Conservation (phyloP, 768 basidiomycete species). For the Amanita polypyramis region DNA sequence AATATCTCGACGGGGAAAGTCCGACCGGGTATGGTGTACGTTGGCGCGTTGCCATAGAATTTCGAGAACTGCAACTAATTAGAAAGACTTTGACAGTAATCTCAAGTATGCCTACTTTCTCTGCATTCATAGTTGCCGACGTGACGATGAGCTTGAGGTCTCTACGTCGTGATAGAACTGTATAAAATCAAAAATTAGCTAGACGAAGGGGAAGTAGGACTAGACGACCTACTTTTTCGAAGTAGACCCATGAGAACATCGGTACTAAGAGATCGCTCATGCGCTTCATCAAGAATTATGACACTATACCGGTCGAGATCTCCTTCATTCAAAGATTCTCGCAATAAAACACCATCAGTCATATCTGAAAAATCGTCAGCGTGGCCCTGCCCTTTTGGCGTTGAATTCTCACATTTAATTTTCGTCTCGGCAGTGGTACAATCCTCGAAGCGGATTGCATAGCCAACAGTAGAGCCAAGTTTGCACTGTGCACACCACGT, state of each 20-base stretch:
- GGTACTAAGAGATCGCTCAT: constrained; percentile 94
- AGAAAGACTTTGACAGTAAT: not conserved
- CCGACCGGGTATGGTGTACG: constrained; percentile 82
- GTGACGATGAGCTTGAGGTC: constrained; percentile 97
- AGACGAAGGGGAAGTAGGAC: not conserved
- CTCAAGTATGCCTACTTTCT: constrained; percentile 55
- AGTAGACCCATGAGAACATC: constrained; percentile 97
- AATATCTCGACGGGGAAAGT: constrained; percentile 97
- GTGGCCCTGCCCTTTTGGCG: not conserved
- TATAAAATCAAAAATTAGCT: not conserved
- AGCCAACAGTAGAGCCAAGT: constrained; percentile 85
- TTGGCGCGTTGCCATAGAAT: constrained; percentile 93
- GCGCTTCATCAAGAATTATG: constrained; percentile 98
- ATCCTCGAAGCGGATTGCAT: constrained; percentile 98
- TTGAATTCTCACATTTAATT: constrained; percentile 72
- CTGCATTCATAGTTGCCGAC: constrained; percentile 99
- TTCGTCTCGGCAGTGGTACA: constrained; percentile 90
- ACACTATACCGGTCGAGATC: constrained; percentile 95
- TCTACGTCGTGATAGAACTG: constrained; percentile 79
- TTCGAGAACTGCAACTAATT: constrained; percentile 62
- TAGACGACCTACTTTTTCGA: constrained; percentile 64
- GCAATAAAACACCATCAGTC: constrained; percentile 98
- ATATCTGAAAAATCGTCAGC: constrained; percentile 51
- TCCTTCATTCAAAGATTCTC: constrained; percentile 97
- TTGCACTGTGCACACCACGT: constrained; percentile 46